These are phyloP conservation scores for Onygenales sp. DNA, from an alignment of 2,329 filamentous ascomycete species.

Conservation along the genomic window DNA sequence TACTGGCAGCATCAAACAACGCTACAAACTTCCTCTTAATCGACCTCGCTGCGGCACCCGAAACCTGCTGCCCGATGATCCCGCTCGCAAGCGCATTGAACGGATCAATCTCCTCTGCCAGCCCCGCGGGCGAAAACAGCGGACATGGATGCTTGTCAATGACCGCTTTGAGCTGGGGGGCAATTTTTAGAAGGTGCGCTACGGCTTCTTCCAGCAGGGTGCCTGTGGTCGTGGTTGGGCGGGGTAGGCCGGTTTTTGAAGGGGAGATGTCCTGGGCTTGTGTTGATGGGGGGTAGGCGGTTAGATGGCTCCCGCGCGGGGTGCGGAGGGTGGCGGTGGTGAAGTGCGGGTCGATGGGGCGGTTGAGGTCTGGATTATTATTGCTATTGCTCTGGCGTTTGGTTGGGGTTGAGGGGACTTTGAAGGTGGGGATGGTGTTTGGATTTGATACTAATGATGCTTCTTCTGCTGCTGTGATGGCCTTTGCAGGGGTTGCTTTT, in stretches of 20 bases:
- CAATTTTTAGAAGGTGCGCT: slow-evolving; percentile 62
- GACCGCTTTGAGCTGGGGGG: slow-evolving; percentile 60
- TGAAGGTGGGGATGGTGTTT: slow-evolving; percentile 26
- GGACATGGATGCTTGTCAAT: slow-evolving; percentile 67
- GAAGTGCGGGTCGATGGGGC: slow-evolving; percentile 37
- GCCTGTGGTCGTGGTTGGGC: slow-evolving; percentile 51
- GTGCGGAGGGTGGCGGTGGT: slow-evolving; percentile 42
- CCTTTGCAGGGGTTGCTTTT: slow-evolving; percentile 6
- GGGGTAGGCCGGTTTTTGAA: slow-evolving; percentile 27
- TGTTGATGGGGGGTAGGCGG: slow-evolving; percentile 37
- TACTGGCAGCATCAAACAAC: slow-evolving; percentile 49
- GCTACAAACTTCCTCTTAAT: slow-evolving; percentile 79
- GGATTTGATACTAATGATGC: slow-evolving; percentile 3
- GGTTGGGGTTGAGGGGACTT: slow-evolving; percentile 40
- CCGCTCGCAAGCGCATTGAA: slow-evolving; percentile 75
- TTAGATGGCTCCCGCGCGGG: slow-evolving; percentile 34
- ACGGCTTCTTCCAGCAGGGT: slow-evolving; percentile 67
- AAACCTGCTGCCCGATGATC: slow-evolving; percentile 95
- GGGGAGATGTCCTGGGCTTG: slow-evolving; percentile 26
- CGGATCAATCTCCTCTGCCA: slow-evolving; percentile 80
- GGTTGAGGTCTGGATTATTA: slow-evolving; percentile 29
- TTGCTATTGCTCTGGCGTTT: slow-evolving; percentile 25
- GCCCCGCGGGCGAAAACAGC: slow-evolving; percentile 69
- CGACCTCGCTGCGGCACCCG: slow-evolving; percentile 76
- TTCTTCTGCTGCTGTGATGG: not conserved